Base-by-base conservation (phyloP, 2,329 filamentous ascomycete genomes). In the Rutstroemia sp. region DNA sequence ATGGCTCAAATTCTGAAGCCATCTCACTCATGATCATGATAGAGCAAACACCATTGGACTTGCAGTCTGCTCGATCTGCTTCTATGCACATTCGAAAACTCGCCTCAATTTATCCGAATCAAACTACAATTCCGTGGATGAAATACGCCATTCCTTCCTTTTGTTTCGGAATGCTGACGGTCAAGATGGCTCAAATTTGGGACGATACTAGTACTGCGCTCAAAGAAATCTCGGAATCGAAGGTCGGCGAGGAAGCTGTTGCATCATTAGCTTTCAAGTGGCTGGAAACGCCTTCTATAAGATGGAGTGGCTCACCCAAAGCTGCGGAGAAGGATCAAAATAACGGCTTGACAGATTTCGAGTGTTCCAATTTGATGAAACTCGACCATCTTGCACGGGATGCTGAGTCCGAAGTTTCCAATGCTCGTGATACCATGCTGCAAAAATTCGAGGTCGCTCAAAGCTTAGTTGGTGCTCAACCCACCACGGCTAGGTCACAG, bases 91-190 rank as follows among this genome's bases (percentile, higher is more conserved):
- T 96, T 54, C 87, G 92, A 48, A 91, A 89, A 65, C 78, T 71
- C 8, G 86, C 79, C 2, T 73, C 78, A 16, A 69, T 77, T 19
- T 72, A 72, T 14, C 73, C 78, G 54, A 73, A 73, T 30, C 95
- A 94, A 68, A 72, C 79, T 5, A 73, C 80, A 2, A 77, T 81
- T 39, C 80, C 80, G 1, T 88, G 86, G 82, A 73, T 95, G 61
- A 77, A 81, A 57, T 78, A 81, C 64, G 83, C 90, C 6, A 79
- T 97, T 30, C 88, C 92, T 0, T 79, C 82, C 0, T 97, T 92
- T 66, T 84, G 90, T 64, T 96, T 96, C 64, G 94, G 94, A 49
- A 80, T 96, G 71, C 78, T 97, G 58, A 94, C 92, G 0, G 84
- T 95, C 49, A 89, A 87, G 63, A 78, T 96, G 61, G 82, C 91